phyloP scores from a whole-genome alignment of 2,329 filamentous ascomycete genomes.

The Corinectria fuckeliana region DNA sequence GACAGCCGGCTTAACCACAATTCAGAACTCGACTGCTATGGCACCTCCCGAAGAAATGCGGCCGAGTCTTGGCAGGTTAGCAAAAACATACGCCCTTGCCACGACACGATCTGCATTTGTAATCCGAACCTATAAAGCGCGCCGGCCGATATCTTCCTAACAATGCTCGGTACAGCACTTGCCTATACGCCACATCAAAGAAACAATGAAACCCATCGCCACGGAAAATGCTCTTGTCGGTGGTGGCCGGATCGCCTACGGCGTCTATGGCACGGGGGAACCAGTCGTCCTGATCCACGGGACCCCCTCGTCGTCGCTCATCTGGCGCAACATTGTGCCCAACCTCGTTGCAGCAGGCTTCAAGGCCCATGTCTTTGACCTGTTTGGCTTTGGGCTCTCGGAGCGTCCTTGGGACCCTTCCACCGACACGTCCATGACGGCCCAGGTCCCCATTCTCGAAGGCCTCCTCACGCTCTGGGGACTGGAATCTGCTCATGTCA shows the following conservation, averaged over 20 bases:
- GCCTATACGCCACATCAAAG: neutral
- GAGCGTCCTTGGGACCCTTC: slow-evolving; percentile 39
- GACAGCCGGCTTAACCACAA: neutral
- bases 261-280: slow-evolving; percentile 34
- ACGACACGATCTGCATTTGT: slow-evolving; percentile 25
- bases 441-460: slow-evolving; percentile 40
- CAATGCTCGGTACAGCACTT: neutral
- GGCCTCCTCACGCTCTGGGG: slow-evolving; percentile 37
- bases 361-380: slow-evolving; percentile 40
- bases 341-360: slow-evolving; percentile 30
- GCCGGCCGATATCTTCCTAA: neutral
- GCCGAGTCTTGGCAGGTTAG: neutral
- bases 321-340: slow-evolving; percentile 42
- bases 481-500: slow-evolving; percentile 34
- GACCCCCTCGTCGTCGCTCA: slow-evolving; percentile 44
- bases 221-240: slow-evolving; percentile 39
- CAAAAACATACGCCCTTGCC: slow-evolving; percentile 23
- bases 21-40: neutral
- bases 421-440: slow-evolving; percentile 43
- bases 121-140: slow-evolving; percentile 20
- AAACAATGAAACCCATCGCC: slow-evolving; percentile 30
- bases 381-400: slow-evolving; percentile 43
- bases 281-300: slow-evolving; percentile 43
- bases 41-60: no score
- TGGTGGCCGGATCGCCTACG: slow-evolving; percentile 38